Evolutionary conservation across 2,329 filamentous ascomycete genomes (phyloP).

Genomic region (Aspergillus sp.): DNA sequence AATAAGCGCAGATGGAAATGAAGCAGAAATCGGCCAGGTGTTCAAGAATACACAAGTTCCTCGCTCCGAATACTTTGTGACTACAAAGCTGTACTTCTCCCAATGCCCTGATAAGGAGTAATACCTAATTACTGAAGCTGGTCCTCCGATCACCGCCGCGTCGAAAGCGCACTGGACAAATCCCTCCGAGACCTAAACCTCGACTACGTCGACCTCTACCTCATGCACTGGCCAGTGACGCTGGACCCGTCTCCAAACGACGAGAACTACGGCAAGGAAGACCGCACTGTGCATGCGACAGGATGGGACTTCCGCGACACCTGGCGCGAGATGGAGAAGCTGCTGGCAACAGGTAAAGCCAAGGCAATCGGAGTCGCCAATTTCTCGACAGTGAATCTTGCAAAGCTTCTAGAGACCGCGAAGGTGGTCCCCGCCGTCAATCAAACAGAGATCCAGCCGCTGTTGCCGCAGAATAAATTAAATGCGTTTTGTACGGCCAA

Average conservation of each 20-base stretch:
- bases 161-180: conserved; percentile 1
- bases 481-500: not conserved
- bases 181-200: conserved; percentile 5
- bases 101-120: rapidly evolving
- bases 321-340: conserved; percentile 5
- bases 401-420: not conserved
- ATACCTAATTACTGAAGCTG: not conserved
- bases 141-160: conserved; percentile 10
- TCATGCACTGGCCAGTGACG: conserved; percentile 7
- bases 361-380: conserved; percentile 4
- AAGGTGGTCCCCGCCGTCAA: not conserved
- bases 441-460: conserved; percentile 6
- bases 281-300: not conserved
- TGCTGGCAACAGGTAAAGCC: not conserved
- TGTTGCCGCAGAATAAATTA: not conserved
- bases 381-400: conserved; percentile 1
- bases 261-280: conserved; percentile 1
- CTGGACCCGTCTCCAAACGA: not conserved
- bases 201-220: conserved; percentile 3
- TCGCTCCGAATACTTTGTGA: not conserved
- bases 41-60: not conserved
- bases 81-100: conserved; percentile 1
- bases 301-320: conserved; percentile 6
- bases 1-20: conserved; percentile 3
- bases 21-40: conserved; percentile 6